A percentile compares a stretch with the other conserved stretches of the same genome.
Evolutionary conservation across 1,139 yeast genomes (phyloP).

Genomic region (Pichia sp.): DNA sequence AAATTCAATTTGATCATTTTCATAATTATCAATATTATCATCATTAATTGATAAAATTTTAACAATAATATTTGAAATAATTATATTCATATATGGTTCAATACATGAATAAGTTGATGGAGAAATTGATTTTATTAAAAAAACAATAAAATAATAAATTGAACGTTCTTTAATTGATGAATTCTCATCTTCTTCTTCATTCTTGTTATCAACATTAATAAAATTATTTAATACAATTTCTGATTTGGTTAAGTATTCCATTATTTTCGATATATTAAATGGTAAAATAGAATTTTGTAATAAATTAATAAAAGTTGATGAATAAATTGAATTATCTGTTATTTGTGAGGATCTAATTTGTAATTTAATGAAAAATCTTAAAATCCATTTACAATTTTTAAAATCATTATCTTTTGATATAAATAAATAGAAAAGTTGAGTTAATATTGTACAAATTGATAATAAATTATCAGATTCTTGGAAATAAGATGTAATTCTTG

Average conservation of each 20-base stretch:
- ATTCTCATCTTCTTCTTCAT: neutral
- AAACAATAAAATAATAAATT: conserved; percentile 6
- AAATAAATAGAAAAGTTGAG: conserved; percentile 2
- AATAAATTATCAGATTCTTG: conserved; percentile 3
- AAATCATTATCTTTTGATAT: neutral
- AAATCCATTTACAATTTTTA: conserved; percentile 10
- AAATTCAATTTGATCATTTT: conserved; percentile 70
- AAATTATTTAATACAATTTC: neutral
- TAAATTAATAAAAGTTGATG: neutral
- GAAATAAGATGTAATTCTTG: conserved; percentile 3
- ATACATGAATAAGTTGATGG: conserved; percentile 44
- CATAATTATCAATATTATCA: conserved; percentile 54
- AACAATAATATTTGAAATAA: conserved; percentile 53
- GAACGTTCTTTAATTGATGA: conserved; percentile 1
- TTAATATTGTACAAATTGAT: neutral
- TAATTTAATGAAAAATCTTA: conserved; percentile 11
- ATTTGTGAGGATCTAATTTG: conserved; percentile 1
- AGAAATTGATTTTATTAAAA: conserved; percentile 4
- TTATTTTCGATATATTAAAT: conserved; percentile 1
- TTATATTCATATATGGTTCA: conserved; percentile 50
- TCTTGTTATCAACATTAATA: neutral
- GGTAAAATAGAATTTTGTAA: conserved; percentile 1
- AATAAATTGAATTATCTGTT: neutral
- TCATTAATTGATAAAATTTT: conserved; percentile 56
- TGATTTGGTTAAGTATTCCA: neutral